A percentile compares a stretch with the other conserved stretches of the same genome.
These are phyloP conservation scores for Sicyos baderoa DNA, from an alignment of 306 rosid species.

Conservation along the genomic window DNA sequence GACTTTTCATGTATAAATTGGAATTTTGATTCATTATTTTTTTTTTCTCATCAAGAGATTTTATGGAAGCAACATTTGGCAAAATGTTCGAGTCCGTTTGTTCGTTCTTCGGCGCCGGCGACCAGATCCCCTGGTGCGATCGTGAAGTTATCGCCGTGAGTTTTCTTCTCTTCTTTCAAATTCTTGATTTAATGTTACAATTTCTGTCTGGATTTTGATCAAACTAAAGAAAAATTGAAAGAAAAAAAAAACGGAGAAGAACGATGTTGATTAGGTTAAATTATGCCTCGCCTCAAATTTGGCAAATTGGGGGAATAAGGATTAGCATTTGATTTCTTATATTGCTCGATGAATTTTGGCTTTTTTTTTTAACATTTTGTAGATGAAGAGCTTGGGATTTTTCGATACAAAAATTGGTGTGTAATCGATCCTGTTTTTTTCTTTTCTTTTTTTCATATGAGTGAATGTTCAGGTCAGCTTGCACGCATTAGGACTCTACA, in stretches of 20 bases:
- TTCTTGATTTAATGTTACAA: background rate
- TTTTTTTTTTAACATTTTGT: background rate
- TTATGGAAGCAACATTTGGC: slow-evolving; percentile 56
- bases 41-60: background rate
- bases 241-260: background rate
- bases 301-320: background rate
- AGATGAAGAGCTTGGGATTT: background rate
- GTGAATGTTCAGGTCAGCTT: too few relatives aligned
- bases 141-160: slow-evolving; percentile 62
- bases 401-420: background rate
- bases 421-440: background rate
- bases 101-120: slow-evolving; percentile 45
- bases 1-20: background rate
- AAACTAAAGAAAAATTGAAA: background rate
- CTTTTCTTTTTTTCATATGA: too few relatives aligned
- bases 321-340: background rate
- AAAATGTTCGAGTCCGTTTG: slow-evolving; percentile 58
- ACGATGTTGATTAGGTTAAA: background rate
- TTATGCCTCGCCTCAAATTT: background rate
- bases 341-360: background rate
- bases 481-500: too few relatives aligned
- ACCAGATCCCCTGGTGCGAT: slow-evolving; percentile 88
- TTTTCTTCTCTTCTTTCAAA: background rate
- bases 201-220: slow-evolving; percentile 13
- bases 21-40: background rate